Percentiles rank a stretch among this genome's conserved stretches.
These are phyloP conservation scores for Withania somnifera DNA, from an alignment of 305 asterid species.

Conservation along the genomic window DNA sequence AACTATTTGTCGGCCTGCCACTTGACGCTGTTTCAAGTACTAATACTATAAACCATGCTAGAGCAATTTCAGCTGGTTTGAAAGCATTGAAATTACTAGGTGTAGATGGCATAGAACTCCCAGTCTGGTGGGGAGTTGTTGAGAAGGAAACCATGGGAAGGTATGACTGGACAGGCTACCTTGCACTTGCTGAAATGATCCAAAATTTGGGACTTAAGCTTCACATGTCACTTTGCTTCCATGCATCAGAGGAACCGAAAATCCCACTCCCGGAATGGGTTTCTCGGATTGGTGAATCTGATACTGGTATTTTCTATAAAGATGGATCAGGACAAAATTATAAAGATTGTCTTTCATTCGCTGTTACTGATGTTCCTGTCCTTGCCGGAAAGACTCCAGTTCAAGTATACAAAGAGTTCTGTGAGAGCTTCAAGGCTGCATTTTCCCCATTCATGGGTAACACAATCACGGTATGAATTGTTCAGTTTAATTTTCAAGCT, in stretches of 20 bases:
- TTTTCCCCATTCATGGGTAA: conserved; percentile 55
- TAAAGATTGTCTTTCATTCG: conserved; percentile 55
- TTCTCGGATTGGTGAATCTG: conserved; percentile 47
- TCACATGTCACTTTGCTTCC: conserved; percentile 70
- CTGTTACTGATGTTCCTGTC: conserved; percentile 64
- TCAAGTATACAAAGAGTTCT: conserved; percentile 50
- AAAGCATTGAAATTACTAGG: conserved; percentile 77
- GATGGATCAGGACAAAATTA: conserved; percentile 51
- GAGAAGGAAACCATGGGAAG: conserved; percentile 58
- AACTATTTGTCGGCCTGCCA: conserved; percentile 71
- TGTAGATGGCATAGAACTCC: conserved; percentile 83
- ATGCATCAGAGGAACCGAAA: conserved; percentile 36
- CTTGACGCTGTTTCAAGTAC: conserved; percentile 53
- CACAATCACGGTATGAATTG: conserved; percentile 55
- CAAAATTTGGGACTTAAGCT: conserved; percentile 53
- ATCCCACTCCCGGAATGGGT: conserved; percentile 73
- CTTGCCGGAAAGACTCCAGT: conserved; percentile 74
- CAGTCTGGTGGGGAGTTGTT: conserved; percentile 85
- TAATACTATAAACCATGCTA: conserved; percentile 40
- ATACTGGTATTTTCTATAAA: conserved; percentile 45
- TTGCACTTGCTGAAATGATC: conserved; percentile 51
- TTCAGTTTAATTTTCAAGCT: not conserved
- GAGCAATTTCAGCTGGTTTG: conserved; percentile 71
- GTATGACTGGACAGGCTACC: conserved; percentile 67
- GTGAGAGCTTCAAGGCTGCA: conserved; percentile 48